A percentile compares a stretch with the other conserved stretches of the same genome.
phyloP scores from a whole-genome alignment of 176 grass and related monocot species.

The Poa pratensis region DNA sequence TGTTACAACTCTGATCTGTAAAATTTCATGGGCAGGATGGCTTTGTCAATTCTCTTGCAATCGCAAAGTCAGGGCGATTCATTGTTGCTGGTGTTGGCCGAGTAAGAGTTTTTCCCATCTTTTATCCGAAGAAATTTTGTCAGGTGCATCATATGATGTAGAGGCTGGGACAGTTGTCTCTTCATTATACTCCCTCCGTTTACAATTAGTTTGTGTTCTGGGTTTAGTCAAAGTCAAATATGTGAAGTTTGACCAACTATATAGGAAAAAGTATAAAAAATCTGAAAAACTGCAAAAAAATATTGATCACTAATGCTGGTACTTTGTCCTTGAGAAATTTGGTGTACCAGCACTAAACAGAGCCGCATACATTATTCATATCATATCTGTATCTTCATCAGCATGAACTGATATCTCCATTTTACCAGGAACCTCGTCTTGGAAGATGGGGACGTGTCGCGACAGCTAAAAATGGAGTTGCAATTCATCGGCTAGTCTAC shows the following conservation, averaged over 20 bases:
- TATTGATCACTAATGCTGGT: background rate
- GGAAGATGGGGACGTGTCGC: conserved; percentile 61
- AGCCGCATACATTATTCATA: background rate
- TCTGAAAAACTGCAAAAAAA: background rate
- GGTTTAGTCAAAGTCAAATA: no score
- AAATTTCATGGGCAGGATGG: conserved; percentile 53
- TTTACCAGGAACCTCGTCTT: conserved; percentile 63
- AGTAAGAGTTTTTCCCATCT: conserved; percentile 38
- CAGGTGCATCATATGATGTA: background rate
- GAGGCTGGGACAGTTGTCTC: background rate
- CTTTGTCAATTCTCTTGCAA: conserved; percentile 71
- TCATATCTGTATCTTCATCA: background rate
- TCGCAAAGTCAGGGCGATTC: conserved; percentile 71
- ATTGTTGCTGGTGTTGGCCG: conserved; percentile 70
- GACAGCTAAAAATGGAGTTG: conserved; percentile 62
- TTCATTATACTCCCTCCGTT: no score
- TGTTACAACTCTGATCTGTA: conserved; percentile 5
- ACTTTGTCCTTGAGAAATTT: background rate
- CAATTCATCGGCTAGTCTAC: conserved; percentile 59
- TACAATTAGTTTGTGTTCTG: no score
- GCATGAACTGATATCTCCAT: background rate
- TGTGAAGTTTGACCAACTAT: no score
- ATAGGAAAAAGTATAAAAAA: no score
- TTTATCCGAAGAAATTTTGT: background rate
- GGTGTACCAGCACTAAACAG: background rate